Evolutionary conservation across 805 yeast species (phyloP).

Genomic region (Tetrapisispora namnaoensis): DNA sequence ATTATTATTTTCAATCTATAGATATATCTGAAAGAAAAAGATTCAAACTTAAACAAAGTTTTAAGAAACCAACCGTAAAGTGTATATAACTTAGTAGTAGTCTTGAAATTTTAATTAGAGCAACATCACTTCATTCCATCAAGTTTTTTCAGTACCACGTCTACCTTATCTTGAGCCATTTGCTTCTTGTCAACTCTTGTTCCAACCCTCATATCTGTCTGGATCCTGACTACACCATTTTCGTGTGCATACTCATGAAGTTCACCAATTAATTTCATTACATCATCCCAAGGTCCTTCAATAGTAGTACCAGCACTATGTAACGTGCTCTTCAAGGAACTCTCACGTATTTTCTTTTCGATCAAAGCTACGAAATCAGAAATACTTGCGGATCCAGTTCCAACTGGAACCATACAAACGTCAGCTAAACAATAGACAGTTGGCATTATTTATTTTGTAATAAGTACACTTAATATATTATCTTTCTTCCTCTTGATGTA

Average conservation of each 20-base stretch:
- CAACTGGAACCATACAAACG: slow-evolving; percentile 79
- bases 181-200: slow-evolving; percentile 71
- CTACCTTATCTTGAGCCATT: slow-evolving; percentile 62
- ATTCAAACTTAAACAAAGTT: not conserved
- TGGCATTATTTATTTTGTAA: slow-evolving; percentile 1
- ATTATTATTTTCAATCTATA: too few species aligned
- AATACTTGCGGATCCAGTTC: slow-evolving; percentile 68
- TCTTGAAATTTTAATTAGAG: not conserved
- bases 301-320: slow-evolving; percentile 92
- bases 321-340: slow-evolving; percentile 55
- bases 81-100: too few species aligned
- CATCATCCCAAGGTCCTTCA: slow-evolving; percentile 89
- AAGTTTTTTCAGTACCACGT: slow-evolving; percentile 49
- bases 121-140: slow-evolving; percentile 10
- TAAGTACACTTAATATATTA: too few species aligned
- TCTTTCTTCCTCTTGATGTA: too few species aligned
- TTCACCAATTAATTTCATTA: slow-evolving; percentile 66
- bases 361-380: slow-evolving; percentile 70
- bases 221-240: slow-evolving; percentile 67
- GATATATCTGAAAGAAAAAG: too few species aligned
- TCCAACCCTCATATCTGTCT: slow-evolving; percentile 80
- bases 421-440: slow-evolving; percentile 67
- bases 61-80: too few species aligned
- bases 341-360: slow-evolving; percentile 51
- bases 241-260: slow-evolving; percentile 65